phyloP scores from a whole-genome alignment of 768 basidiomycete genomes.

The Lyophyllum semitale region DNA sequence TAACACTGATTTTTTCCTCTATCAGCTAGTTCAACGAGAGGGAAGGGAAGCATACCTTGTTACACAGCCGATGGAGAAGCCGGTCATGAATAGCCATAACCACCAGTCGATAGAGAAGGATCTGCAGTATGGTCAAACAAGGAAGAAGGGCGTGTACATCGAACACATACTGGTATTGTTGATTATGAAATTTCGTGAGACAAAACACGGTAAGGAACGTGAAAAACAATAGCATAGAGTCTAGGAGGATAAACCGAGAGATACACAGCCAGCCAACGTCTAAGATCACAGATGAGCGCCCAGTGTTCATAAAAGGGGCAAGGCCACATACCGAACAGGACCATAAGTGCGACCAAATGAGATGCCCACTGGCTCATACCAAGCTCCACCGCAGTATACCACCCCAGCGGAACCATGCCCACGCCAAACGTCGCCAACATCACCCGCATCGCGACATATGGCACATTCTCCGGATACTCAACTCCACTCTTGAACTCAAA shows the following conservation, averaged over 20 bases:
- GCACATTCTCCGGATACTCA: constrained; percentile 80
- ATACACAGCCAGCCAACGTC: constrained; percentile 98
- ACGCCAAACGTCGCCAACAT: constrained; percentile 95
- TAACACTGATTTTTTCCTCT: constrained; percentile 59
- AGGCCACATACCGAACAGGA: constrained; percentile 72
- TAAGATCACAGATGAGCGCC: constrained; percentile 29
- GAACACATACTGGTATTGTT: constrained; percentile 81
- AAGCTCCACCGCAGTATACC: constrained; percentile 95
- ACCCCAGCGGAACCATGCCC: constrained; percentile 91
- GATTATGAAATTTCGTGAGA: constrained; percentile 95
- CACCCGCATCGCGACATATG: constrained; percentile 93
- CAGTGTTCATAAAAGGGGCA: background rate
- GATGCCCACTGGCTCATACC: constrained; percentile 89
- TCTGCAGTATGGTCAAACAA: constrained; percentile 38
- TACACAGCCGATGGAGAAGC: constrained; percentile 94
- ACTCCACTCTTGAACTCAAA: constrained; percentile 96
- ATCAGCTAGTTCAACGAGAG: background rate
- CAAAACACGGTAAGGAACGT: constrained; percentile 96
- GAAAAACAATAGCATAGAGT: constrained; percentile 99
- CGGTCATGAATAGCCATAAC: constrained; percentile 92
- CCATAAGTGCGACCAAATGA: constrained; percentile 93
- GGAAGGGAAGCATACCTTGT: constrained; percentile 57
- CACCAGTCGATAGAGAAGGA: constrained; percentile 98
- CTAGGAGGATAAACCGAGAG: constrained; percentile 94
- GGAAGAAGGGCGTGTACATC: background rate